phyloP scores from a whole-genome alignment of 257 asterid species.

The Knoxia roxburghii region DNA sequence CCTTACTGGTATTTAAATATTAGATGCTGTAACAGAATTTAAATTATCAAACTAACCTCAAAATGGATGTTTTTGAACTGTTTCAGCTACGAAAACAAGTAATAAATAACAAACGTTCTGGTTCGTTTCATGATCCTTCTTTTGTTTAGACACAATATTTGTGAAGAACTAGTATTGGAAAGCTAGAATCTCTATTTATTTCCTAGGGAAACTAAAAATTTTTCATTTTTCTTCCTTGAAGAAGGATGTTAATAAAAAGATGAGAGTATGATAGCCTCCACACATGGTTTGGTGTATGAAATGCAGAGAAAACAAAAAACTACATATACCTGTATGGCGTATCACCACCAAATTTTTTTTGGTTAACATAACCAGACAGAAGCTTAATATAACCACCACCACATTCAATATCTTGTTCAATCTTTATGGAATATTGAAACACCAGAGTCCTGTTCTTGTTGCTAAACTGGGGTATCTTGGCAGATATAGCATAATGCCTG shows the following conservation, averaged over 20 bases:
- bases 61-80: background rate
- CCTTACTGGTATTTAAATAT: background rate
- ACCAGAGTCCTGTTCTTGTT: constrained; percentile 85
- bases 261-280: too few species aligned
- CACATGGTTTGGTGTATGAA: background rate
- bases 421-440: constrained; percentile 75
- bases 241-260: too few species aligned
- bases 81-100: background rate
- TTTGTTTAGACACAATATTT: background rate
- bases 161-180: too few species aligned
- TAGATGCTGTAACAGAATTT: background rate
- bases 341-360: constrained; percentile 93
- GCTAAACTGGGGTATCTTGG: constrained; percentile 84
- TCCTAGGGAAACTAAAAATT: too few species aligned
- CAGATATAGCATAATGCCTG: constrained; percentile 76
- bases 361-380: constrained; percentile 83
- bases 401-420: constrained; percentile 95
- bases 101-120: background rate
- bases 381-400: constrained; percentile 96
- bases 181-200: background rate
- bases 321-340: constrained; percentile 81
- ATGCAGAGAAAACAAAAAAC: background rate
- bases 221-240: background rate
- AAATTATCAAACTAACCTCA: background rate
- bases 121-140: background rate